A percentile compares a stretch with the other conserved stretches of the same genome.
Evolutionary conservation across 371 early-diverging fungal genomes (phyloP).

Genomic region (Dipsacomyces acuminosporus): DNA sequence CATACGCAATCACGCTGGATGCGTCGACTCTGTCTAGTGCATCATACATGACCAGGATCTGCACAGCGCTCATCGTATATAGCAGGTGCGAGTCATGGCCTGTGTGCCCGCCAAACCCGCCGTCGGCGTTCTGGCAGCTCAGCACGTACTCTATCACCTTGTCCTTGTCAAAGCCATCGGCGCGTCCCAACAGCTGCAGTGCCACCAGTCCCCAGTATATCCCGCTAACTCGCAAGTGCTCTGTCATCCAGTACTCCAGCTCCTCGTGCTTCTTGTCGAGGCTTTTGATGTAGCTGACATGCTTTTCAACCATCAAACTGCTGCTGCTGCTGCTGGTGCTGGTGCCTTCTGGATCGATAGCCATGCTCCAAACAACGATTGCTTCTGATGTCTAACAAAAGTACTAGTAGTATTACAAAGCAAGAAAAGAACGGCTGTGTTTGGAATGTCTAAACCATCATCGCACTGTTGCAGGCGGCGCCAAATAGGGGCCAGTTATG

Average conservation of each 20-base stretch:
- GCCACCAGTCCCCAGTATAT: conserved; percentile 94
- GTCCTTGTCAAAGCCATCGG: conserved; percentile 64
- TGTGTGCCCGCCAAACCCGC: conserved; percentile 89
- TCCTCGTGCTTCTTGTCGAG: conserved; percentile 70
- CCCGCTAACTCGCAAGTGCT: conserved; percentile 87
- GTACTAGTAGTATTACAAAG: too few species aligned
- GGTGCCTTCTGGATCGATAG: too few species aligned
- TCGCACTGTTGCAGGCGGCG: too few species aligned
- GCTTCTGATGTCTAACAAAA: too few species aligned
- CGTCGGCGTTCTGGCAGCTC: conserved; percentile 74
- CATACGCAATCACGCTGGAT: conserved; percentile 61
- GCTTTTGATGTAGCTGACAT: conserved; percentile 73
- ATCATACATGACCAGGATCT: conserved; percentile 81
- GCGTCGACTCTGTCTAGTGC: conserved; percentile 69
- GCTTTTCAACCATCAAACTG: conserved; percentile 54
- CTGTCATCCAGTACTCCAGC: conserved; percentile 90
- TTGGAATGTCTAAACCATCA: too few species aligned
- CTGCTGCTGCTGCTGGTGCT: background rate
- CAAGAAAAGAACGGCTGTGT: background rate
- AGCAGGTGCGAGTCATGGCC: conserved; percentile 90
- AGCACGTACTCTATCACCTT: conserved; percentile 73
- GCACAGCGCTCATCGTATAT: conserved; percentile 92
- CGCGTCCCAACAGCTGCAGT: conserved; percentile 63
- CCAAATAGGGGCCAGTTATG: too few species aligned
- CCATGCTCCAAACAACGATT: too few species aligned